Base-by-base conservation (phyloP, 164 flowering plant species). In the Sedum album region DNA sequence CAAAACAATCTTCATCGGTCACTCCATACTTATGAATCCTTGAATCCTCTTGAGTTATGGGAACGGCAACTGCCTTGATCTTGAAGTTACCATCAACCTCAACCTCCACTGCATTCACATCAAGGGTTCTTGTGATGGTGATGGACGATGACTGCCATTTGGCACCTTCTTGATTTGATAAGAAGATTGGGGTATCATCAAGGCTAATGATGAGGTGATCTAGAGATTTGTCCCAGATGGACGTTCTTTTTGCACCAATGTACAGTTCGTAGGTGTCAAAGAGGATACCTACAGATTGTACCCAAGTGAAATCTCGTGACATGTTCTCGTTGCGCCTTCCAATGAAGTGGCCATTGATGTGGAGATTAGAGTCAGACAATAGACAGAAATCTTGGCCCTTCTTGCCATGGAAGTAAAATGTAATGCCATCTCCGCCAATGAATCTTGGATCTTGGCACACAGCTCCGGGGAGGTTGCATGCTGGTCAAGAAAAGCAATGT, bases 271-370 rank as follows among this genome's bases (percentile, higher is more conserved):
- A 90, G 35, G 57, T 60, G 77, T 73, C 77, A 49, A 79, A 81
- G 74, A 79, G 81, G 72, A 85, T 67, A 4, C 73, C 85, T 5
- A 85, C 23, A 62, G 90, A 78, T 66, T 81, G 85, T 31, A 85
- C 85, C 90, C 90, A 85, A 30, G 87, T 85, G 81, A 85, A 85
- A 75, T 85, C 90, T 14, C 90, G 68, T 20, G 71, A 70, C 85
- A 84, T 75, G 77, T 76, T 69, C 0, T 38, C 31, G 70, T 76
- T 77, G 2, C 85, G 53, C 23, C 67, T 72, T 21, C 86, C 84
- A 26, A 84, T 81, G 84, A 84, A 81, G 72, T 82, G 86, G n/a
- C 75, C 84, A 23, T 82, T 84, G 72, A 84, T 84, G 80, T 84
- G 88, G 51, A 85, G 75, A 75, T 81, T 80, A 17, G 82, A 30